Conservation (phyloP, 768 basidiomycete genomes). For the Dendrothele bispora region DNA sequence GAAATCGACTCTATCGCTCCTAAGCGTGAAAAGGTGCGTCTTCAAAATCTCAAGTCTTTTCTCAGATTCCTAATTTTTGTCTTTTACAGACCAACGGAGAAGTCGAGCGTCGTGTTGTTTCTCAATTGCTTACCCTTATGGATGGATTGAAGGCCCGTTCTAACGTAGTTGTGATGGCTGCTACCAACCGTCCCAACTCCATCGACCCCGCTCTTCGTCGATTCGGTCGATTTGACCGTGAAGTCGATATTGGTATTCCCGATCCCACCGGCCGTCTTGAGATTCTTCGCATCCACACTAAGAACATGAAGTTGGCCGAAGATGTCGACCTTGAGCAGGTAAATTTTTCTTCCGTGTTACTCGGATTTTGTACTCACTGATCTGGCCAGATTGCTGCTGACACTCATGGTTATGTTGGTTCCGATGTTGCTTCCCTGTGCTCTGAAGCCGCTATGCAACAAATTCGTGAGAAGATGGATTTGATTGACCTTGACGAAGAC, state of each 20-base stretch:
- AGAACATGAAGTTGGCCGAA: slow-evolving; percentile 98
- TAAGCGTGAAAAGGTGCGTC: slow-evolving; percentile 93
- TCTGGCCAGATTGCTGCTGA: slow-evolving; percentile 87
- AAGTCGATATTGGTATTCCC: slow-evolving; percentile 98
- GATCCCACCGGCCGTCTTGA: slow-evolving; percentile 99
- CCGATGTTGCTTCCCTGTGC: slow-evolving; percentile 95
- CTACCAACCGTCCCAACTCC: slow-evolving; percentile 98
- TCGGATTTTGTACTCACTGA: slow-evolving; percentile 9
- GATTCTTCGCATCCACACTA: slow-evolving; percentile 98
- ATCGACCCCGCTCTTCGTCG: slow-evolving; percentile 98
- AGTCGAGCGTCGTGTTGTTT: slow-evolving; percentile 98
- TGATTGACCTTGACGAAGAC: slow-evolving; percentile 94
- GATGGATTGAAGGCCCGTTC: slow-evolving; percentile 98
- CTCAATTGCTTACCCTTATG: slow-evolving; percentile 98
- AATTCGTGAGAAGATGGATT: slow-evolving; percentile 99
- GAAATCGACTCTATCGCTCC: slow-evolving; percentile 99
- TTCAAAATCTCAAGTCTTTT: not conserved
- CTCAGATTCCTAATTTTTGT: slow-evolving; percentile 1
- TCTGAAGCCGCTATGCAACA: slow-evolving; percentile 99
- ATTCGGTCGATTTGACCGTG: slow-evolving; percentile 98
- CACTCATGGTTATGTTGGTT: slow-evolving; percentile 99
- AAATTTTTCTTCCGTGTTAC: slow-evolving; percentile 9
- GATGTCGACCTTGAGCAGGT: slow-evolving; percentile 98
- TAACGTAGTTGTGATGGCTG: slow-evolving; percentile 99
- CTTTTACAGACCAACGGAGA: slow-evolving; percentile 88